These are phyloP conservation scores for Eragrostis tef DNA, from an alignment of 202 grass and related monocot genomes.

Conservation along the genomic window DNA sequence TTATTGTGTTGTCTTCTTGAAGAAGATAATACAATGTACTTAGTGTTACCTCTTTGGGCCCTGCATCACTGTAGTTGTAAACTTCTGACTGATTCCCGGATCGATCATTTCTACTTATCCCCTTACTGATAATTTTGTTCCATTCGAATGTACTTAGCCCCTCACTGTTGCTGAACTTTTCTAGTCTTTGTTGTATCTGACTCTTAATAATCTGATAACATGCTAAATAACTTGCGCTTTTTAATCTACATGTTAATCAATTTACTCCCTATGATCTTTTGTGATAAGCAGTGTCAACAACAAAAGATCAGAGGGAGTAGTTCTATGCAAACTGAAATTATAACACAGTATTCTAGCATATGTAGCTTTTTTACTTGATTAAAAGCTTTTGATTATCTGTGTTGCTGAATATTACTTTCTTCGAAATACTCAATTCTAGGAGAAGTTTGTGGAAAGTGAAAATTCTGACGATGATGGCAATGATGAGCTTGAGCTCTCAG, in stretches of 20 bases:
- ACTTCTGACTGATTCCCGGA: conserved; percentile 23
- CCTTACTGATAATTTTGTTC: conserved; percentile 32
- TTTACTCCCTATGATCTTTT: no score
- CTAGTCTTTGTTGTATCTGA: conserved; percentile 5
- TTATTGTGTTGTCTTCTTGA: conserved; percentile 28
- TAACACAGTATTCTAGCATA: neutral
- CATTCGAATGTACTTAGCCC: neutral
- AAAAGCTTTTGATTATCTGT: neutral
- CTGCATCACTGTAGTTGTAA: conserved; percentile 37
- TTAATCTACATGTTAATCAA: neutral
- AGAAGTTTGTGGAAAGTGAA: conserved; percentile 70
- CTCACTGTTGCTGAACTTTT: conserved; percentile 14
- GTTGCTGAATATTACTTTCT: conserved; percentile 32
- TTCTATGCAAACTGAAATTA: neutral
- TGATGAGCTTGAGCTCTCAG: conserved; percentile 70
- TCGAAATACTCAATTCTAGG: conserved; percentile 49
- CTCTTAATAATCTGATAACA: neutral
- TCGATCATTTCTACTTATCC: conserved; percentile 27
- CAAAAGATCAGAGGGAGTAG: no score
- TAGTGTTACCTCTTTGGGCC: neutral
- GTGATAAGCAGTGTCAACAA: no score
- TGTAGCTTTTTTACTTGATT: neutral
- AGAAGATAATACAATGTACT: conserved; percentile 20
- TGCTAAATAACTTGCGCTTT: neutral
- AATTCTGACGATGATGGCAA: conserved; percentile 70